Evolutionary conservation across 2,329 filamentous ascomycete genomes (phyloP).

Genomic region (Penicillium sp.): DNA sequence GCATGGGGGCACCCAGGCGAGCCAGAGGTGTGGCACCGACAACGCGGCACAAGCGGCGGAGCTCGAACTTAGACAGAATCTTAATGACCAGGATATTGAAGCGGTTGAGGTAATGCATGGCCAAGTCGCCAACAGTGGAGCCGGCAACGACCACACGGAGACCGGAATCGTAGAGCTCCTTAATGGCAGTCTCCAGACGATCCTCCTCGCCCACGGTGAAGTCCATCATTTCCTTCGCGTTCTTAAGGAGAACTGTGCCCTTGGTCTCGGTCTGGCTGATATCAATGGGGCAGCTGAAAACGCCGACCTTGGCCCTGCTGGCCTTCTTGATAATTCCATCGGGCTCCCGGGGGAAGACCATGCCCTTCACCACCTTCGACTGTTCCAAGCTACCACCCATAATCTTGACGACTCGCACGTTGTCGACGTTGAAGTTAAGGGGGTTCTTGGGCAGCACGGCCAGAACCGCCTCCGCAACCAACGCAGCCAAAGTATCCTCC

Average conservation of each 20-base stretch:
- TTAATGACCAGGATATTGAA: conserved; percentile 96
- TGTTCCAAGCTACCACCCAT: conserved; percentile 96
- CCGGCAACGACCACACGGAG: conserved; percentile 89
- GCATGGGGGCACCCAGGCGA: conserved; percentile 94
- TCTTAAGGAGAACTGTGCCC: conserved; percentile 93
- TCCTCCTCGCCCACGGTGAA: conserved; percentile 96
- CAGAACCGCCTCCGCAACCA: conserved; percentile 81
- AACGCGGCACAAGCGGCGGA: conserved; percentile 89
- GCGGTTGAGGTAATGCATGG: conserved; percentile 96
- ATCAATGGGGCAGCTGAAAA: conserved; percentile 95
- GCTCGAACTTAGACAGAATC: conserved; percentile 96
- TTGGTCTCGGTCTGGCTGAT: conserved; percentile 97
- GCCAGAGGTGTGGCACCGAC: conserved; percentile 96
- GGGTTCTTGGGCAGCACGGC: conserved; percentile 95
- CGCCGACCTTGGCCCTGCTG: conserved; percentile 87
- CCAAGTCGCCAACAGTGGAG: conserved; percentile 90
- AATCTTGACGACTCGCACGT: conserved; percentile 98
- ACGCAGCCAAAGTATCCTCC: conserved; percentile 80
- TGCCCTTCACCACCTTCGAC: conserved; percentile 91
- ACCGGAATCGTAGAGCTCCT: conserved; percentile 93
- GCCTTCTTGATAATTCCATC: conserved; percentile 90
- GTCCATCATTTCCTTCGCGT: conserved; percentile 97
- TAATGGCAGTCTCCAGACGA: conserved; percentile 86
- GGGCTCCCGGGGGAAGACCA: conserved; percentile 98
- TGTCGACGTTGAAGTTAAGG: conserved; percentile 96